Conservation (phyloP, 768 basidiomycete species). For the Collybia sp. region DNA sequence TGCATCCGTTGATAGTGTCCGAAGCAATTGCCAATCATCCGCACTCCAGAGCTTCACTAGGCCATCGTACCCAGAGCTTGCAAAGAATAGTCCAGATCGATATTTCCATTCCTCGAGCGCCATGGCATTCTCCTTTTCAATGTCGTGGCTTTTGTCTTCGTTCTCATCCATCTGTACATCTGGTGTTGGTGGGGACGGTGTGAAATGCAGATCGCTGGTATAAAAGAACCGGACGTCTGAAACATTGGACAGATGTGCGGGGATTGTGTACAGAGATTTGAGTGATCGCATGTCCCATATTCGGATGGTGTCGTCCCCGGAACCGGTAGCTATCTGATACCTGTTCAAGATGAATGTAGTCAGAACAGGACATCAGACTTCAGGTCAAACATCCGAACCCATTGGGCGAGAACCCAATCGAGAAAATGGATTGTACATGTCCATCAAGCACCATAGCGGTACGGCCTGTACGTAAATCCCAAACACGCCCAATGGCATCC, state of each 20-base stretch:
- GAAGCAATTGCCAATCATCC: conserved; percentile 94
- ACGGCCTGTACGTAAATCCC: conserved; percentile 93
- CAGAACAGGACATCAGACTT: conserved; percentile 5
- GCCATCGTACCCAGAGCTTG: conserved; percentile 92
- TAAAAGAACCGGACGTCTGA: conserved; percentile 95
- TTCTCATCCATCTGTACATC: conserved; percentile 50
- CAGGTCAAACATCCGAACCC: conserved; percentile 55
- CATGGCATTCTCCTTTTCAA: conserved; percentile 29
- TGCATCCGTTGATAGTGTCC: conserved; percentile 85
- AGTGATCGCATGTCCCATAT: conserved; percentile 98
- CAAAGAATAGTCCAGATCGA: conserved; percentile 88
- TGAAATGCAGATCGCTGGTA: conserved; percentile 49
- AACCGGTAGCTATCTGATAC: conserved; percentile 95
- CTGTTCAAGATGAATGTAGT: conserved; percentile 34
- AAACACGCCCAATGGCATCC: conserved; percentile 94
- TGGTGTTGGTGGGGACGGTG: conserved; percentile 26
- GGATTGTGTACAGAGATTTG: conserved; percentile 92
- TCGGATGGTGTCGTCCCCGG: conserved; percentile 95
- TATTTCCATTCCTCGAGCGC: conserved; percentile 71
- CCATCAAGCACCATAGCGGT: conserved; percentile 99
- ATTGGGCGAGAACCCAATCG: conserved; percentile 92
- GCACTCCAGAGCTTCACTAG: conserved; percentile 96
- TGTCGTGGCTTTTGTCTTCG: conserved; percentile 31
- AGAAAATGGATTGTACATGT: conserved; percentile 88
- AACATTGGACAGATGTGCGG: conserved; percentile 92